Evolutionary conservation across 1,139 yeast genomes (phyloP), one percentile per base, ranked within the genome.

Genomic region (Wickerhamomyces sp.): DNA sequence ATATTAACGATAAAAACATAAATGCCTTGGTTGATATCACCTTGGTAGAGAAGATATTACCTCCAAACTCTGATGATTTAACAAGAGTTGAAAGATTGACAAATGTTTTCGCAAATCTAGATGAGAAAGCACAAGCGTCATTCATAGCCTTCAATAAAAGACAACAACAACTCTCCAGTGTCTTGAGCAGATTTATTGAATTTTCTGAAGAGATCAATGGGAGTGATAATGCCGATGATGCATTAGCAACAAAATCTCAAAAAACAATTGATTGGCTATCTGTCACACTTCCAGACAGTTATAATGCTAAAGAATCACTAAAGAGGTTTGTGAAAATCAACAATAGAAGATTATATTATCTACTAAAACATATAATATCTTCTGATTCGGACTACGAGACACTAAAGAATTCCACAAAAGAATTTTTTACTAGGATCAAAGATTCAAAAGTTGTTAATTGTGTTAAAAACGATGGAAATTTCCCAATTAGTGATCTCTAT

Each of bases 1-100:
- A 86, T 55, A 83, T 89, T 46, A 87, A 88, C 57, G 90, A 86
- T 52, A 71, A 65, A 40, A 68, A 69, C 16, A 81, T 88, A 38
- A 86, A 81, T 42, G 72, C 80, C n/a, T 65, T 74, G 18, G 84
- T 87, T 15, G 96, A 89, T 56, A 48, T 64, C 3, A 65, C 74
- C 2, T 53, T 88, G 7, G 74, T 81, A 51, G 87, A 81, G 41
- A 69, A 72, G 40, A 53, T 89, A 2, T 57, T 85, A 14, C 87
- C 95, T 0, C 64, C 77, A 30, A 62, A 69, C 4, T 65, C 67
- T 20, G 68, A 72, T 33, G 73, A 74, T 40, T 46, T 66, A 0
- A 57, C 56, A 13, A 65, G 96, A 41, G 80, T 81, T 0, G 58
- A 63, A 7, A 65, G 90, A 40, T 51, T 87, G 9, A 57, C 82